Conservation (phyloP, 805 yeast genomes). For the Wickerhamomyces sydowiorum region DNA sequence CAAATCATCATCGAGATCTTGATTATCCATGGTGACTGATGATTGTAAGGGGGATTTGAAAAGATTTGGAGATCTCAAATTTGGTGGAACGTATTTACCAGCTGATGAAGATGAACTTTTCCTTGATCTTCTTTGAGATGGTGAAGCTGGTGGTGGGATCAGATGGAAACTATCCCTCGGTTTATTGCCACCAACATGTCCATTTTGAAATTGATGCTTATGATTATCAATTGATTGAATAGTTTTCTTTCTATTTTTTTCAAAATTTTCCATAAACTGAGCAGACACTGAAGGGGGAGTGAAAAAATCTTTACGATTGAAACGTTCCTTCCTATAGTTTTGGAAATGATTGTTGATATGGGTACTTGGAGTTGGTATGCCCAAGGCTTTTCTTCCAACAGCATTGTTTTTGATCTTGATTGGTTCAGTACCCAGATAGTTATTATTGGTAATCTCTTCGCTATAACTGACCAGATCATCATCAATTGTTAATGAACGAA, state of each 20-base stretch:
- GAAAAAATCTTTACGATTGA: constrained; percentile 66
- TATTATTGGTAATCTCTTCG: constrained; percentile 25
- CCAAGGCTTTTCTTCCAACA: constrained; percentile 49
- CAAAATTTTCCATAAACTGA: constrained; percentile 65
- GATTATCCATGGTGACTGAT: constrained; percentile 16
- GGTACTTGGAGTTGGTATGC: constrained; percentile 54
- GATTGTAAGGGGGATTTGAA: constrained; percentile 16
- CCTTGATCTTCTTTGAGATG: not conserved
- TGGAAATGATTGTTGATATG: constrained; percentile 34
- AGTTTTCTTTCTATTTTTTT: constrained; percentile 24
- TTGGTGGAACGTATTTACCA: constrained; percentile 73
- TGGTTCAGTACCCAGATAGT: constrained; percentile 13
- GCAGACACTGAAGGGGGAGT: constrained; percentile 73
- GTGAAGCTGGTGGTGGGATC: constrained; percentile 1
- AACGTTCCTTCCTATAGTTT: constrained; percentile 29
- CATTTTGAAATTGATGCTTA: constrained; percentile 4
- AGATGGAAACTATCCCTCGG: not conserved
- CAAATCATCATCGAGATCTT: constrained; percentile 29
- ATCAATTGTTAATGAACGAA: constrained; percentile 70
- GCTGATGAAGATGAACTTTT: constrained; percentile 26
- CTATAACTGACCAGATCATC: constrained; percentile 54
- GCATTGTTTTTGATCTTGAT: constrained; percentile 23
- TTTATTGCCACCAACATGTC: not conserved
- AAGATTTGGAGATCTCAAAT: constrained; percentile 44
- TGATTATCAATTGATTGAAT: constrained; percentile 10